Conservation (phyloP, 1,284 basidiomycete genomes). For the Vanrija sp. region DNA sequence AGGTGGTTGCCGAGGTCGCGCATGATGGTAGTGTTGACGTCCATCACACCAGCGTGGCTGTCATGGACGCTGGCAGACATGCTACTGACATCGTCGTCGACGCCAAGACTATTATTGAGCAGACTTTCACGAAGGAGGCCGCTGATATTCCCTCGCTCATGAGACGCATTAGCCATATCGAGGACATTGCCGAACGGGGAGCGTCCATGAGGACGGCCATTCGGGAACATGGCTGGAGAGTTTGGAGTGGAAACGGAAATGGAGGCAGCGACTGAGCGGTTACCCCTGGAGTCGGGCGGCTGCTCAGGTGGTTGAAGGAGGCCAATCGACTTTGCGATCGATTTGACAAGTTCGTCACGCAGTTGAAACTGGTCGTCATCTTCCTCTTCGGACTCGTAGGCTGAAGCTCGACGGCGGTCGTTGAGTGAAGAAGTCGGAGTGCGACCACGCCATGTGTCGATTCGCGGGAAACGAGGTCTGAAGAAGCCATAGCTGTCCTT, state of each 20-base stretch:
- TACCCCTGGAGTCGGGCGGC: slow-evolving; percentile 11
- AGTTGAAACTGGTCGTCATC: slow-evolving; percentile 71
- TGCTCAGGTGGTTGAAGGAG: slow-evolving; percentile 70
- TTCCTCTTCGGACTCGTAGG: slow-evolving; percentile 19
- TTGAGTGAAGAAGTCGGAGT: background rate
- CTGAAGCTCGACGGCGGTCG: background rate
- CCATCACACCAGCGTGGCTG: slow-evolving; percentile 22
- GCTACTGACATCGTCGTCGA: slow-evolving; percentile 58
- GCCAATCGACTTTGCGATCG: slow-evolving; percentile 95
- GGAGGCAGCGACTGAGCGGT: slow-evolving; percentile 31
- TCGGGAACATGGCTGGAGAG: slow-evolving; percentile 45
- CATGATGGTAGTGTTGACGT: slow-evolving; percentile 37
- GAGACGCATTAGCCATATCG: slow-evolving; percentile 57
- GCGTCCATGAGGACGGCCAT: slow-evolving; percentile 42
- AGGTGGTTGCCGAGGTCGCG: slow-evolving; percentile 87
- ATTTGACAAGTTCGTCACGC: slow-evolving; percentile 90
- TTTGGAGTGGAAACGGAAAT: slow-evolving; percentile 40
- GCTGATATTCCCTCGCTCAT: slow-evolving; percentile 59
- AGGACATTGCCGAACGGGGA: slow-evolving; percentile 81
- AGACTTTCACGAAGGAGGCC: slow-evolving; percentile 44
- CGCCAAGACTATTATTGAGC: slow-evolving; percentile 78
- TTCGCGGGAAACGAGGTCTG: slow-evolving; percentile 38
- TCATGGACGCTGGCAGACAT: slow-evolving; percentile 58
- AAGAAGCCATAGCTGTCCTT: too few species aligned
- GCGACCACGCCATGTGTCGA: slow-evolving; percentile 33